Evolutionary conservation across 2,329 filamentous ascomycete genomes (phyloP).

Genomic region (Macrophomina tecta): DNA sequence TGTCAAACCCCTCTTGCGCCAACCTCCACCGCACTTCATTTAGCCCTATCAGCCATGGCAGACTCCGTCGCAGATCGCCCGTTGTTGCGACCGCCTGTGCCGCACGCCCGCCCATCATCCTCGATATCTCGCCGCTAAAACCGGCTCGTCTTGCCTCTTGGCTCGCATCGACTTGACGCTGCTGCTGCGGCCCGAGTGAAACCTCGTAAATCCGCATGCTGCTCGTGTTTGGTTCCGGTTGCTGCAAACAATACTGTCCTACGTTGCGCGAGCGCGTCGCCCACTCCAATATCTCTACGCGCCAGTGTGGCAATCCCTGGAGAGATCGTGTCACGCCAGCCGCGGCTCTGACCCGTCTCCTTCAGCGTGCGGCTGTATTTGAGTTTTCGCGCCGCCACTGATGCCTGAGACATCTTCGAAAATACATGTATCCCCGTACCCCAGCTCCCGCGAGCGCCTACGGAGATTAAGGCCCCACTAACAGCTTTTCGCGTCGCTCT

Average conservation of each 20-base stretch:
- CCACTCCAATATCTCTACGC: slow-evolving; percentile 16
- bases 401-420: neutral
- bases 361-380: slow-evolving; percentile 7
- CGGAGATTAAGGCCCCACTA: slow-evolving; percentile 23
- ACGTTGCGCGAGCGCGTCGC: slow-evolving; percentile 23
- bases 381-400: slow-evolving; percentile 1
- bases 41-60: neutral
- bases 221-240: neutral
- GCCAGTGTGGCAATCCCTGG: slow-evolving; percentile 1
- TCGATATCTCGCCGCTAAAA: neutral
- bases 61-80: neutral
- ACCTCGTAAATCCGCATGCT: neutral
- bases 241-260: slow-evolving; percentile 20
- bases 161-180: neutral
- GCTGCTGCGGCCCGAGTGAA: neutral
- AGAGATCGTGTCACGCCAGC: slow-evolving; percentile 8
- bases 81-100: slow-evolving; percentile 6
- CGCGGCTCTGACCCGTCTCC: neutral
- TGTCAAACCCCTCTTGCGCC: slow-evolving; percentile 19
- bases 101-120: neutral
- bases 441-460: slow-evolving; percentile 11
- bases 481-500: neutral
- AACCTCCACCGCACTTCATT: slow-evolving; percentile 8
- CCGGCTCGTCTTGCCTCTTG: neutral
- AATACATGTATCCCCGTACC: slow-evolving; percentile 8